These are phyloP conservation scores for Xylariaceae sp. DNA, from an alignment of 2,329 filamentous ascomycete species.

Conservation along the genomic window DNA sequence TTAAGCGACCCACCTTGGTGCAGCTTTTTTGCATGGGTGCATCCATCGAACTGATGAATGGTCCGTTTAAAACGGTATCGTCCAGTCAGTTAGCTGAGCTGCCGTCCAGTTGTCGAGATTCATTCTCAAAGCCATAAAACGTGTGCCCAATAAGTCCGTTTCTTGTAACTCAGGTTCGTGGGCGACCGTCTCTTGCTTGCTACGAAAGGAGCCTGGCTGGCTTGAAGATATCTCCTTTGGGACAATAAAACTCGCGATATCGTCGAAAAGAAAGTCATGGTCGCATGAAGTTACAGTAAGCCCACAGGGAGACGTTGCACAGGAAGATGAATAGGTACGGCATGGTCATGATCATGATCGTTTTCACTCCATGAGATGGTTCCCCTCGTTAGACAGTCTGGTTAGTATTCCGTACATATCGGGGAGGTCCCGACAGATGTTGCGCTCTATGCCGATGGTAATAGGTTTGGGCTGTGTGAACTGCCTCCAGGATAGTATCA, in stretches of 20 bases:
- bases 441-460: background rate
- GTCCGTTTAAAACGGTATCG: no score
- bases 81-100: no score
- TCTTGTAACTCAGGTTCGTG: background rate
- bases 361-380: background rate
- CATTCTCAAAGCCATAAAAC: no score
- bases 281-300: background rate
- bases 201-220: no score
- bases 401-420: background rate
- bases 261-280: background rate
- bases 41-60: no score
- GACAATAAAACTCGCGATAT: background rate
- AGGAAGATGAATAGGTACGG: background rate
- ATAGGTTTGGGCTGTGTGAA: background rate
- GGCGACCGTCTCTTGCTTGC: background rate
- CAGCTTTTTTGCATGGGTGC: no score
- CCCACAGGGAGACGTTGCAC: background rate
- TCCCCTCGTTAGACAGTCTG: background rate
- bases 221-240: background rate
- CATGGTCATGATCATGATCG: background rate
- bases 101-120: no score
- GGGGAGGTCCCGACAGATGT: background rate
- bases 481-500: background rate
- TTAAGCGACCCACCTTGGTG: no score
- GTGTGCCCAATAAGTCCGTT: no score